Evolutionary conservation across 257 asterid genomes (phyloP).

Genomic region (Capsicum baccatum): DNA sequence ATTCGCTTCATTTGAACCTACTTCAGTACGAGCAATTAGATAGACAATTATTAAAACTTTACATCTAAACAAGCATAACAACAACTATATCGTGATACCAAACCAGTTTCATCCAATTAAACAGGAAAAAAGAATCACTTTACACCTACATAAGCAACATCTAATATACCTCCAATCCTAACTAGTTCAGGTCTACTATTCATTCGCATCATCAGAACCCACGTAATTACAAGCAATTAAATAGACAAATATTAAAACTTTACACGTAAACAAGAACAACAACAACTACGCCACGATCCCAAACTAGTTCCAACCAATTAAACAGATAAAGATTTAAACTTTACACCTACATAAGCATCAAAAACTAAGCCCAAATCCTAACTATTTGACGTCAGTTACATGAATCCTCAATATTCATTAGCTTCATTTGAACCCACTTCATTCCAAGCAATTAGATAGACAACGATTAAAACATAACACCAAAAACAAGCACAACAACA

Average conservation of each 20-base stretch:
- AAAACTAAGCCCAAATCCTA: neutral
- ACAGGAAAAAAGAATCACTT: neutral
- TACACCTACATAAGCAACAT: neutral
- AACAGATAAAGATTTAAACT: neutral
- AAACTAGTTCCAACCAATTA: neutral
- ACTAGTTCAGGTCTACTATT: neutral
- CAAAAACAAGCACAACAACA: neutral
- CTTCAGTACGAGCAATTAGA: neutral
- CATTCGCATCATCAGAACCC: neutral
- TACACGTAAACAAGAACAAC: neutral
- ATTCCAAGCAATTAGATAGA: neutral
- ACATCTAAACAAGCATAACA: neutral
- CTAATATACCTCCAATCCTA: neutral
- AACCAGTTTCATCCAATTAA: neutral
- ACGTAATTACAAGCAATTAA: neutral
- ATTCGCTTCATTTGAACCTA: neutral
- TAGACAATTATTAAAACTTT: neutral
- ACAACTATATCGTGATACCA: neutral
- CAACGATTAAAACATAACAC: neutral
- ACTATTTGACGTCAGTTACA: neutral
- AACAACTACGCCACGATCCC: neutral
- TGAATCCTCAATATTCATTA: neutral
- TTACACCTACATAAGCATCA: slow-evolving; percentile 19
- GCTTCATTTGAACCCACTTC: neutral
- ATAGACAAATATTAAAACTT: neutral